A percentile compares a stretch with the other conserved stretches of the same genome.
These are phyloP conservation scores for Candida sp. DNA, from an alignment of 1,139 yeast species.

Conservation along the genomic window DNA sequence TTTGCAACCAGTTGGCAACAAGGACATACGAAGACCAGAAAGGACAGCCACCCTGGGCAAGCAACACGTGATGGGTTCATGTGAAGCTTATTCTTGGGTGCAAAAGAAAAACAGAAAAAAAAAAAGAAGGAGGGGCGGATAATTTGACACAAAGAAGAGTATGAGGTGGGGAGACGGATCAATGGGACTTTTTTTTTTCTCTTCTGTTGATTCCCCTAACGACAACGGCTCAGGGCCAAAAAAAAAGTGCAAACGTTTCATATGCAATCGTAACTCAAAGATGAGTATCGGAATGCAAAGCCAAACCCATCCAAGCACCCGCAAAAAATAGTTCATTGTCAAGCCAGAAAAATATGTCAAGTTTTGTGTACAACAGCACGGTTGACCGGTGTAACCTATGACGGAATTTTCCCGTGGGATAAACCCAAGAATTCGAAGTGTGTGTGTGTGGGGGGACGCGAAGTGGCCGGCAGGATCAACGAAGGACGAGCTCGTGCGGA, in stretches of 20 bases:
- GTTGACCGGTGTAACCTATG: no score
- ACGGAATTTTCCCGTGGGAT: no score
- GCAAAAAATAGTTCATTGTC: neutral
- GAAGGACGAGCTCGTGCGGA: no score
- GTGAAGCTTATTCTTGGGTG: neutral
- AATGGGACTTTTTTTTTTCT: neutral
- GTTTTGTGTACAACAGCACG: no score
- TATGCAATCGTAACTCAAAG: neutral
- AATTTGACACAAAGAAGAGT: neutral
- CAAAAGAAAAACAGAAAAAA: neutral
- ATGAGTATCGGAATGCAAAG: no score
- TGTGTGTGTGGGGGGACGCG: no score
- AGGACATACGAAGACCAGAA: neutral
- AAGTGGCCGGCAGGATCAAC: no score
- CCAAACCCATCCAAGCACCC: neutral
- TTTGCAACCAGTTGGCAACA: neutral
- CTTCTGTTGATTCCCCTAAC: no score
- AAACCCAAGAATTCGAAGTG: no score
- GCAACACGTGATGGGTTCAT: neutral
- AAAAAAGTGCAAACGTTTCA: neutral
- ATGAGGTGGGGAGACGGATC: neutral
- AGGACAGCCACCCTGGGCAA: no score
- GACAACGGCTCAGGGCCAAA: no score
- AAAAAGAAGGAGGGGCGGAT: no score
- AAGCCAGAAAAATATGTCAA: neutral